Evolutionary conservation across 192 early-diverging fungal genomes (phyloP).

Genomic region (Rhizoclosmatium globosum): DNA sequence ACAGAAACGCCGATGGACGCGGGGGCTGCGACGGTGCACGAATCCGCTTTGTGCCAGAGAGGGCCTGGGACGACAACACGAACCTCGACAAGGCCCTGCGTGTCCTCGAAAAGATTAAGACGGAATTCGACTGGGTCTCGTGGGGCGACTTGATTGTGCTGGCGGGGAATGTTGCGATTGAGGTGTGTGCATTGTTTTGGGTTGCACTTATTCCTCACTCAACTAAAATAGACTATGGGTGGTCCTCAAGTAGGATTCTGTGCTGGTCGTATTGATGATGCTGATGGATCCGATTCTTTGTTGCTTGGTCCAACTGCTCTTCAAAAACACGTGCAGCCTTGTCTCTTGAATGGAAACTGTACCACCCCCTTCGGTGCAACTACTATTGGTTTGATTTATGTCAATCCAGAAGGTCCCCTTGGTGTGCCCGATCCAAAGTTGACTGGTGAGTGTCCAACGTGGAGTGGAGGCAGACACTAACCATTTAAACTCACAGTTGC

Average conservation of each 20-base stretch:
- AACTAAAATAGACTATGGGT: constrained; percentile 19
- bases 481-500: background rate
- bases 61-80: constrained; percentile 74
- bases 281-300: constrained; percentile 29
- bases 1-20: constrained; percentile 53
- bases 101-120: constrained; percentile 78
- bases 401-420: constrained; percentile 36
- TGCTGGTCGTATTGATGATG: constrained; percentile 31
- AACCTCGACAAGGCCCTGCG: constrained; percentile 78
- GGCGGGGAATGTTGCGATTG: constrained; percentile 58
- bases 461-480: too few relatives aligned
- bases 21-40: constrained; percentile 78
- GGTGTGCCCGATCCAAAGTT: constrained; percentile 11
- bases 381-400: too few relatives aligned
- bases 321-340: constrained; percentile 23
- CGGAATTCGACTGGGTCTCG: constrained; percentile 78
- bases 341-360: constrained; percentile 40
- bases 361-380: constrained; percentile 39
- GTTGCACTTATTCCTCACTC: background rate
- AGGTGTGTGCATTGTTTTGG: background rate
- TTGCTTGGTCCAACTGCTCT: constrained; percentile 32
- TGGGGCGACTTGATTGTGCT: constrained; percentile 87
- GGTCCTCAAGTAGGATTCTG: constrained; percentile 29
- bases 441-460: background rate
- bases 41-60: constrained; percentile 59